These are phyloP conservation scores for Diversispora epigaea DNA, from an alignment of 192 early-diverging fungal genomes.

Conservation along the genomic window DNA sequence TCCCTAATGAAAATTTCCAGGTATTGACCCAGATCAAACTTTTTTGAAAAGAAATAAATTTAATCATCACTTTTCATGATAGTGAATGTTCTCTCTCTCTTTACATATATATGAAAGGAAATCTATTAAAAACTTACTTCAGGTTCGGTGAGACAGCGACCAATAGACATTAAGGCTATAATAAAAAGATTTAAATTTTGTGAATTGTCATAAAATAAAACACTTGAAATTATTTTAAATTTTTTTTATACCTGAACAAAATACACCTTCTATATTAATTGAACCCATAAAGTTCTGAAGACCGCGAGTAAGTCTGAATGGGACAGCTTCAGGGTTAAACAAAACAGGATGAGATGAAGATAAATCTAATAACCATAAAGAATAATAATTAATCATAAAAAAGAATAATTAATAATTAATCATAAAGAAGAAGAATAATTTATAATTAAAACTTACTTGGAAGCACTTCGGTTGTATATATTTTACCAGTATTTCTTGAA, in stretches of 20 bases:
- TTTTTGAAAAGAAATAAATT: constrained; percentile 20
- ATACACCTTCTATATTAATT: constrained; percentile 91
- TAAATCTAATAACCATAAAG: constrained; percentile 7
- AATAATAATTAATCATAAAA: not conserved
- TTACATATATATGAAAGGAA: not conserved
- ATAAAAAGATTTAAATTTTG: not conserved
- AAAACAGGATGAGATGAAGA: constrained; percentile 40
- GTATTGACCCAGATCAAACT: constrained; percentile 90
- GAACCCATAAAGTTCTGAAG: constrained; percentile 94
- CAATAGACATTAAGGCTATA: constrained; percentile 80
- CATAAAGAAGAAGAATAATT: not conserved
- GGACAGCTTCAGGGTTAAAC: constrained; percentile 82
- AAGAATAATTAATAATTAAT: not conserved
- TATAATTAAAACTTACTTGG: constrained; percentile 55
- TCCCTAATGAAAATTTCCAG: constrained; percentile 93
- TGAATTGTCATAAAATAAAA: not conserved
- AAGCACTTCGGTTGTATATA: constrained; percentile 85
- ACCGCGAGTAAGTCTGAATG: constrained; percentile 98
- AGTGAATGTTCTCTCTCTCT: not conserved
- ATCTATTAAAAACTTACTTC: constrained; percentile 46
- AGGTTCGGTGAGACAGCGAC: constrained; percentile 75
- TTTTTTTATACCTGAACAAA: constrained; percentile 47
- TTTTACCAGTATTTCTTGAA: constrained; percentile 79
- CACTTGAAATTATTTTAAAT: not conserved
- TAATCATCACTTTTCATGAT: not conserved